Conservation (phyloP, 108 stramenopile genomes). For the Nannochloropsis salina region DNA sequence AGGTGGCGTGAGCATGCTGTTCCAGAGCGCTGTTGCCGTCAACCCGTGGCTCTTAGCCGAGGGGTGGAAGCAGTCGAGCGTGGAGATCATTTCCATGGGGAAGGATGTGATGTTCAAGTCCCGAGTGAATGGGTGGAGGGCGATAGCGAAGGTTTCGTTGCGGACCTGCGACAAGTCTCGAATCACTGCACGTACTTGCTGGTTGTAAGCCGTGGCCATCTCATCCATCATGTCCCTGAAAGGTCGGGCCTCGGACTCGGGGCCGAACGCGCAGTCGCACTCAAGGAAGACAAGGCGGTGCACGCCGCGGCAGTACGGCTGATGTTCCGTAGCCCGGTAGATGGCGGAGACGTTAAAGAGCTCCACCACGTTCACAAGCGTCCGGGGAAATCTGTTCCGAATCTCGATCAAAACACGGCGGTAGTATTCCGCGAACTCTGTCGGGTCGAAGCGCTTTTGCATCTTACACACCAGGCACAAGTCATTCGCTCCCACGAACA, state of each 20-base stretch:
- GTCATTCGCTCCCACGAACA: constrained; percentile 19
- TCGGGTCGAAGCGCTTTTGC: neutral
- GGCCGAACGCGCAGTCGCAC: neutral
- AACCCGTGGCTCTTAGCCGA: neutral
- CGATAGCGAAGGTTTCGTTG: neutral
- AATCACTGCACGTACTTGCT: neutral
- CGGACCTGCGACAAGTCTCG: constrained; percentile 8
- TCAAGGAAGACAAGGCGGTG: neutral
- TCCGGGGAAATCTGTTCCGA: neutral
- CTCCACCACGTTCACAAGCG: neutral
- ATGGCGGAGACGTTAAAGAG: constrained; percentile 1
- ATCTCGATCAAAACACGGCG: neutral
- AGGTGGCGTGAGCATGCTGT: neutral
- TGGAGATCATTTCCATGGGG: neutral
- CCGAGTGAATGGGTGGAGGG: constrained; percentile 16
- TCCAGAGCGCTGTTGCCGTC: neutral
- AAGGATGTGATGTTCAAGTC: constrained; percentile 1
- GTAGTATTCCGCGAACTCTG: neutral
- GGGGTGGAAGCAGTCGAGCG: neutral
- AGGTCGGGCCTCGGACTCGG: neutral
- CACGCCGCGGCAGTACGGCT: neutral
- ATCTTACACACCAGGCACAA: neutral
- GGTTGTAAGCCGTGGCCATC: neutral
- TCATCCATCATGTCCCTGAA: neutral
- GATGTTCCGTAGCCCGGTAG: neutral